phyloP scores from a whole-genome alignment of 2,329 filamentous ascomycete species.

The Fusarium sublunatum region DNA sequence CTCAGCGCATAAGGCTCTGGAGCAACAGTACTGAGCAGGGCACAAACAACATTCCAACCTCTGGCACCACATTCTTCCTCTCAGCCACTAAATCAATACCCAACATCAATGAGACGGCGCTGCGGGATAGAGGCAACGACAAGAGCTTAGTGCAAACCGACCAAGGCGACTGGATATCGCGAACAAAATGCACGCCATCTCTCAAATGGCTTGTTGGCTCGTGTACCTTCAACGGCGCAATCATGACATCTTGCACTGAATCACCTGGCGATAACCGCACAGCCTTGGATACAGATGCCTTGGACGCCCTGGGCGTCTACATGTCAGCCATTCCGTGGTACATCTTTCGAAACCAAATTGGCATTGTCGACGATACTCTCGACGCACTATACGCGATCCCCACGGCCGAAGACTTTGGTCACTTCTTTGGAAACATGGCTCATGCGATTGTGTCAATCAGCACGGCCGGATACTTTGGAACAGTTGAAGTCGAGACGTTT shows the following conservation, averaged over 20 bases:
- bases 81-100: slow-evolving; percentile 32
- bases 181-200: slow-evolving; percentile 34
- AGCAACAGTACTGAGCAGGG: slow-evolving; percentile 11
- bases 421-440: slow-evolving; percentile 41
- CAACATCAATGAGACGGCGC: slow-evolving; percentile 30
- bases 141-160: slow-evolving; percentile 30
- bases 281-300: slow-evolving; percentile 25
- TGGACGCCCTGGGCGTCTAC: slow-evolving; percentile 27
- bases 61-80: slow-evolving; percentile 26
- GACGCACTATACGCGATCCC: slow-evolving; percentile 38
- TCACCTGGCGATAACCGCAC: slow-evolving; percentile 15
- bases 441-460: slow-evolving; percentile 37
- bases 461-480: slow-evolving; percentile 39
- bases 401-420: slow-evolving; percentile 28
- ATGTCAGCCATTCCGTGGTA: slow-evolving; percentile 43
- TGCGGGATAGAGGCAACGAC: slow-evolving; percentile 21
- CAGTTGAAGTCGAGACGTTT: slow-evolving; percentile 16
- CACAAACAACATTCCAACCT: slow-evolving; percentile 23
- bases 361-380: slow-evolving; percentile 32
- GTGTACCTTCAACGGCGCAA: slow-evolving; percentile 33
- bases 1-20: slow-evolving; percentile 28
- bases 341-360: slow-evolving; percentile 28
- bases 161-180: slow-evolving; percentile 32
- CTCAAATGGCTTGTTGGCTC: slow-evolving; percentile 33
- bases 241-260: slow-evolving; percentile 27